These are phyloP conservation scores for Celoporthe dispersa DNA, from an alignment of 2,329 filamentous ascomycete species.

Conservation along the genomic window DNA sequence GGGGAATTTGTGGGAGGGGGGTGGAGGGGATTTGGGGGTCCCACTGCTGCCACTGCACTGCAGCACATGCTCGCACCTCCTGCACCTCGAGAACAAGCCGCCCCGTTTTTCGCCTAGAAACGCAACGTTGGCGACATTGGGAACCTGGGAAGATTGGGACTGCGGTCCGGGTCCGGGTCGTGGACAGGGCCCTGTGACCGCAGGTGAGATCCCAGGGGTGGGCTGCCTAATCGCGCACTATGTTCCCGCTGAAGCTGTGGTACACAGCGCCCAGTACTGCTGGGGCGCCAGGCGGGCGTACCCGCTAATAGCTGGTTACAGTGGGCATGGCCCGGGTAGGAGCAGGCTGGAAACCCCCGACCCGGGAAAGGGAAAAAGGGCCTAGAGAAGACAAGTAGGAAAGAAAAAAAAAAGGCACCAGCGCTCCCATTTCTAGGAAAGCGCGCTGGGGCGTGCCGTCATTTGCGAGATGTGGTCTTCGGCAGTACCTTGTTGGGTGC, in stretches of 20 bases:
- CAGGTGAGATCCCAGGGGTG: constrained; percentile 17
- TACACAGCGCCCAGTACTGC: constrained; percentile 1
- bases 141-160: constrained; percentile 2
- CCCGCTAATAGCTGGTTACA: constrained; percentile 17
- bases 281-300: constrained; percentile 17
- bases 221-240: constrained; percentile 17
- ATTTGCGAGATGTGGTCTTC: constrained; percentile 23
- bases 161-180: constrained; percentile 14
- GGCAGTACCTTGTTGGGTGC: constrained; percentile 18
- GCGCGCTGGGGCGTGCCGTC: constrained; percentile 14
- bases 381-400: background rate
- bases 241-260: constrained; percentile 4
- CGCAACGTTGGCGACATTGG: constrained; percentile 17
- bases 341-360: constrained; percentile 5
- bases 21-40: background rate
- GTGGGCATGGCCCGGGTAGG: background rate
- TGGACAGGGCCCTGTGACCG: constrained; percentile 11
- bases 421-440: constrained; percentile 2
- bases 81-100: constrained; percentile 27
- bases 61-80: background rate
- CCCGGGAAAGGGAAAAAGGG: background rate
- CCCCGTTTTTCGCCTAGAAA: constrained; percentile 29
- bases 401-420: background rate
- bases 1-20: background rate
- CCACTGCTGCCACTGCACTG: background rate